Evolutionary conservation across 768 basidiomycete species (phyloP).

Genomic region (Lyophyllum semitale): DNA sequence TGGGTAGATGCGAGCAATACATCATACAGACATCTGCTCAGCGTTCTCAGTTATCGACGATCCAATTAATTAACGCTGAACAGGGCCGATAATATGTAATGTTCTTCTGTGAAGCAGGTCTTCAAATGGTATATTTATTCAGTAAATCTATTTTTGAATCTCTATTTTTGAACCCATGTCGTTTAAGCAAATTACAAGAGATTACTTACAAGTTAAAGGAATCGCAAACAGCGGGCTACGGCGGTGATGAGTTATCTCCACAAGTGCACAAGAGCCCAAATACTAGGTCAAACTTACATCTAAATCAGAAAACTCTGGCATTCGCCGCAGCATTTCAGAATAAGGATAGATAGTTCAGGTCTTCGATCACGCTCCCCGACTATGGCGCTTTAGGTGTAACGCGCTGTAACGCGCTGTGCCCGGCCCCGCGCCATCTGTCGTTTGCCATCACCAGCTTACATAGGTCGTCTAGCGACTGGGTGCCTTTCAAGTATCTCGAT

Average conservation of each 20-base stretch:
- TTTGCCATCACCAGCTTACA: no score
- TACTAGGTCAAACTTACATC: no score
- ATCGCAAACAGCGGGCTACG: no score
- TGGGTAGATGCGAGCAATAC: neutral
- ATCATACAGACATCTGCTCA: neutral
- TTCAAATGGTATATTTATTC: neutral
- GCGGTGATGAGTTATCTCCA: neutral
- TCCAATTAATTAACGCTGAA: neutral
- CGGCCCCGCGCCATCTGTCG: no score
- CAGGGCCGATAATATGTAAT: neutral
- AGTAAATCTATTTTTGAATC: neutral
- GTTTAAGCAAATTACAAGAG: neutral
- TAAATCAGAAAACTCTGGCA: no score
- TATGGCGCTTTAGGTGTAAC: no score
- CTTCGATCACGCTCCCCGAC: no score
- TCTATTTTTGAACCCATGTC: neutral
- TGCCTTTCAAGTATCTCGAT: neutral
- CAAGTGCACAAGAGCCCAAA: neutral
- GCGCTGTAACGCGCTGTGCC: no score
- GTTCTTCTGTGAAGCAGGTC: neutral
- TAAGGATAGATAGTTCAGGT: neutral
- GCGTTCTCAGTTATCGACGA: neutral
- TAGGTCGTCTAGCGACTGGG: neutral
- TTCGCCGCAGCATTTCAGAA: neutral
- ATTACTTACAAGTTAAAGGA: no score